Evolutionary conservation across 345 rosid species (phyloP), one percentile per base, ranked within the genome.

Genomic region (Citrus trifoliata): DNA sequence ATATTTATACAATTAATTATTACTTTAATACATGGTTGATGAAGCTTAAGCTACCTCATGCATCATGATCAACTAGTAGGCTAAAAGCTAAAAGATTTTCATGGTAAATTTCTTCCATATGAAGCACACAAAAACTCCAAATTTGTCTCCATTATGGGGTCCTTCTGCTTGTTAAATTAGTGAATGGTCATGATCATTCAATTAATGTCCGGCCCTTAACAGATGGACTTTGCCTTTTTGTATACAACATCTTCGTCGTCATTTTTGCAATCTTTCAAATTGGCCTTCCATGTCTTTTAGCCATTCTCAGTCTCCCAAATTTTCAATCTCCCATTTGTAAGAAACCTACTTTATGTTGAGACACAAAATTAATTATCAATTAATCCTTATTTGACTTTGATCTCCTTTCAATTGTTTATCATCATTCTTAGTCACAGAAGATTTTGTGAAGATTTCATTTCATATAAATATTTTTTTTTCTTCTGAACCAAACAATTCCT

Each of bases 391-490:
- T 79, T 72, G 77, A 79, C 67, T 72, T 79, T 53, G 42, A 33
- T 62, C 56, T 33, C 24, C 32, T 58, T 42, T 10, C 55, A 55
- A n/a, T 66, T 62, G 2, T 14, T 30, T 10, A 42, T 63, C 62
- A 68, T 51, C 71, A 56, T 76, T 60, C 71, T 60, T 63, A 18
- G 16, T 65, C 24, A 53, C 30, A 2, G 25, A 79, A 74, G 81
- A 79, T 80, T 65, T 76, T 74, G 72, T 24, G 10, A 63, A 74
- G 85, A 82, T 79, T 70, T 76, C 79, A 73, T 70, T 76, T 77
- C n/a, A 22, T 68, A 64, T 70, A 37, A 72, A 59, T 24, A 67
- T 10, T 2, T 24, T 2, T 37, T 24, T 65, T 65, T 22, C 51
- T 12, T 73, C 67, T 46, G 55, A 60, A 4, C 22, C 60, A 73